These are phyloP conservation scores for Sphenostylis stenocarpa DNA, from an alignment of 306 rosid genomes.

Conservation along the genomic window DNA sequence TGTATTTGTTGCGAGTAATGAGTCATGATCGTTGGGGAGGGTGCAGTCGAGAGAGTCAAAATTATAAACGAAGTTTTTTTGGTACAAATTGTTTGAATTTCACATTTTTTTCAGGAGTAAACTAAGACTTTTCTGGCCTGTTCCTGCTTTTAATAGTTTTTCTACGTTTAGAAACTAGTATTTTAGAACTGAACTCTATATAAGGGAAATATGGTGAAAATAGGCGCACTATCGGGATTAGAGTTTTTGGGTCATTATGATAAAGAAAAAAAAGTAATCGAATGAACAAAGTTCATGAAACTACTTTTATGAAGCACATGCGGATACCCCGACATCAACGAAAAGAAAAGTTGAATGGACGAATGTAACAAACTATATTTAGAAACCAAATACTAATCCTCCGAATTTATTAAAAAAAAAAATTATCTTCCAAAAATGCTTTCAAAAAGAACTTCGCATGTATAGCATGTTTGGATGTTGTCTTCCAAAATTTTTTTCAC, in stretches of 20 bases:
- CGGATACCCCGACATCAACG: neutral
- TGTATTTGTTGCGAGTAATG: constrained; percentile 37
- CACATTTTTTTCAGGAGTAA: constrained; percentile 4
- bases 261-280: neutral
- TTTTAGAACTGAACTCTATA: no score
- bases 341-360: no score
- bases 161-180: no score
- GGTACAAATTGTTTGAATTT: constrained; percentile 38
- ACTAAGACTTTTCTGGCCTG: neutral
- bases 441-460: no score
- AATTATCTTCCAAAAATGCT: no score
- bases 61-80: constrained; percentile 37
- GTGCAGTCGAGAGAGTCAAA: constrained; percentile 24
- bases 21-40: constrained; percentile 38
- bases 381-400: no score
- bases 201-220: neutral
- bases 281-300: no score
- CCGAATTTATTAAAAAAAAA: no score
- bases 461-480: no score
- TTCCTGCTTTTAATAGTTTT: neutral
- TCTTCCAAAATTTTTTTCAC: no score
- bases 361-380: no score
- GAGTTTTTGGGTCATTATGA: neutral
- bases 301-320: neutral
- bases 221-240: neutral